Evolutionary conservation across 2,329 filamentous ascomycete species (phyloP).

Genomic region (Rutstroemia sp.): DNA sequence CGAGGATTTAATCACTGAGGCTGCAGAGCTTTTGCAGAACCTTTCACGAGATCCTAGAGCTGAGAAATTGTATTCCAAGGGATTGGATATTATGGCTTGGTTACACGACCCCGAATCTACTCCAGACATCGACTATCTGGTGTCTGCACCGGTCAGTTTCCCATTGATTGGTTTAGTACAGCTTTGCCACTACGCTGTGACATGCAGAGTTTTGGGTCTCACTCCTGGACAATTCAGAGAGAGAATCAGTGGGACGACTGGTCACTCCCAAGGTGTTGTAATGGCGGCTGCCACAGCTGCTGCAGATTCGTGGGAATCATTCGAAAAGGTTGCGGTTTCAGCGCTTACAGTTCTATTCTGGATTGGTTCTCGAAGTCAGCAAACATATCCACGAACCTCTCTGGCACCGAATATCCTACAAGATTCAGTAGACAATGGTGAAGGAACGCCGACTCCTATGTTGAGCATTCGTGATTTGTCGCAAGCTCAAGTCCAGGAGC

Average conservation of each 20-base stretch:
- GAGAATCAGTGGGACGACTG: constrained; percentile 78
- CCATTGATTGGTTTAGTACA: constrained; percentile 94
- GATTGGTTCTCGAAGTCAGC: constrained; percentile 95
- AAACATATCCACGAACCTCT: constrained; percentile 92
- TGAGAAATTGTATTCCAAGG: constrained; percentile 94
- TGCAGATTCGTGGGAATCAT: constrained; percentile 88
- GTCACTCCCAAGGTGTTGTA: constrained; percentile 94
- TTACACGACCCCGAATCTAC: constrained; percentile 82
- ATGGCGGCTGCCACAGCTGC: constrained; percentile 88
- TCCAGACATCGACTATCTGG: constrained; percentile 88
- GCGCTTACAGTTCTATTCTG: constrained; percentile 94
- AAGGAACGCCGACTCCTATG: constrained; percentile 96
- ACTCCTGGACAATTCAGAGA: constrained; percentile 84
- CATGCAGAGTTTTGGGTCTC: constrained; percentile 83
- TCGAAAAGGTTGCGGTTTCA: constrained; percentile 68
- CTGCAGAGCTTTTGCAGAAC: constrained; percentile 80
- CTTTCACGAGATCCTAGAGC: constrained; percentile 77
- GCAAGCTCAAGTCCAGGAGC: constrained; percentile 81
- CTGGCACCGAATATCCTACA: constrained; percentile 84
- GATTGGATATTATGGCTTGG: constrained; percentile 93
- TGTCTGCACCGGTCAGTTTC: constrained; percentile 91
- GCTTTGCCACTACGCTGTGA: constrained; percentile 89
- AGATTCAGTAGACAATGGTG: constrained; percentile 88
- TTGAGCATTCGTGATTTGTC: constrained; percentile 92
- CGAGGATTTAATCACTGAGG: constrained; percentile 71